Evolutionary conservation across 2,329 filamentous ascomycete species (phyloP).

Genomic region (Fusarium mangiferae): DNA sequence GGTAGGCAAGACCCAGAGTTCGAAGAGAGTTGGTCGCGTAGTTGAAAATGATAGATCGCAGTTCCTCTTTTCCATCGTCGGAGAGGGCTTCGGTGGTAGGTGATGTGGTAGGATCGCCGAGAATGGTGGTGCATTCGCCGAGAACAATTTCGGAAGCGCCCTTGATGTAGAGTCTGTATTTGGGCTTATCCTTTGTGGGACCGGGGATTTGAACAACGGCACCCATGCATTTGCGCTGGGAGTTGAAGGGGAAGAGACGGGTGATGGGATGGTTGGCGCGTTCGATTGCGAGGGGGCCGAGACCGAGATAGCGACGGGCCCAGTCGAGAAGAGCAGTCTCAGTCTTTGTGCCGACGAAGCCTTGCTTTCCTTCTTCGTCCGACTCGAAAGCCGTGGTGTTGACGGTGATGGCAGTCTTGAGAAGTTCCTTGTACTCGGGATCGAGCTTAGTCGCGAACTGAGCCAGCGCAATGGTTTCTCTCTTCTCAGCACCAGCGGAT

Average conservation of each 20-base stretch:
- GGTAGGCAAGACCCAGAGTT: constrained; percentile 77
- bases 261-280: constrained; percentile 58
- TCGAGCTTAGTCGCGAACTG: constrained; percentile 24
- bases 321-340: constrained; percentile 65
- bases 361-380: constrained; percentile 53
- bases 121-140: constrained; percentile 61
- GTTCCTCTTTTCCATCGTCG: constrained; percentile 60
- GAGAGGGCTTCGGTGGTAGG: constrained; percentile 21
- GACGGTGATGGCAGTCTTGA: constrained; percentile 55
- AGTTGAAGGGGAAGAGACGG: constrained; percentile 65
- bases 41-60: constrained; percentile 64
- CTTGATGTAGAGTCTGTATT: constrained; percentile 64
- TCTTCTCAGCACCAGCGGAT: constrained; percentile 26
- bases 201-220: constrained; percentile 60
- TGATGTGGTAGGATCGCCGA: constrained; percentile 59
- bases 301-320: constrained; percentile 60
- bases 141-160: constrained; percentile 67
- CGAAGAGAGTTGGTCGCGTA: constrained; percentile 74
- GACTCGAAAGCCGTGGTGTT: constrained; percentile 68
- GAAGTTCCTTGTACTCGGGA: constrained; percentile 23
- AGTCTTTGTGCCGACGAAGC: constrained; percentile 65
- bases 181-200: constrained; percentile 38
- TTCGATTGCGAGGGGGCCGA: constrained; percentile 56
- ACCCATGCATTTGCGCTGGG: constrained; percentile 65
- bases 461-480: constrained; percentile 1